These are phyloP conservation scores for Escallonia herrerae DNA, from an alignment of 129 eudicot genomes.

Conservation along the genomic window DNA sequence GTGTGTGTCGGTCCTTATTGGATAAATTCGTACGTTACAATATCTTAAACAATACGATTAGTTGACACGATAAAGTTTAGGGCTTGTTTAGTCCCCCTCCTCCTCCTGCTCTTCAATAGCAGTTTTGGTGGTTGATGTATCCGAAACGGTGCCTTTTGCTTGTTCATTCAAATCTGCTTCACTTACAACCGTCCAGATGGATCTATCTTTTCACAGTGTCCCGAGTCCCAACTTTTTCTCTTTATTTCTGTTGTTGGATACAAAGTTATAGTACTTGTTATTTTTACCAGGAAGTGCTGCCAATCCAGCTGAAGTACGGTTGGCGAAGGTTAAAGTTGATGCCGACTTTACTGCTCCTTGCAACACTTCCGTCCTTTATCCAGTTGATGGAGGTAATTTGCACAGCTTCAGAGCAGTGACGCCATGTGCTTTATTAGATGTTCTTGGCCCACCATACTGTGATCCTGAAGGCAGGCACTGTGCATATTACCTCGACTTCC, in stretches of 20 bases:
- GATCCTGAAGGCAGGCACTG: slow-evolving; percentile 85
- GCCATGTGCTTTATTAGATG: slow-evolving; percentile 79
- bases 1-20: too few species aligned
- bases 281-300: slow-evolving; percentile 17
- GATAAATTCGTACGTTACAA: too few species aligned
- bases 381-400: slow-evolving; percentile 85
- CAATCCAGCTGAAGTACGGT: slow-evolving; percentile 22
- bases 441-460: slow-evolving; percentile 80
- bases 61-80: too few species aligned
- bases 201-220: background rate
- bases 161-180: background rate
- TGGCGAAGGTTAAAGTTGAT: slow-evolving; percentile 64
- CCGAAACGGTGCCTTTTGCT: background rate
- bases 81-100: too few species aligned
- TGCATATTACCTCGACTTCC: slow-evolving; percentile 49
- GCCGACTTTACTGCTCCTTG: slow-evolving; percentile 63
- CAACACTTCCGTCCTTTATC: slow-evolving; percentile 59
- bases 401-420: slow-evolving; percentile 78
- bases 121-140: background rate
- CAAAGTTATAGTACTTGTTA: background rate
- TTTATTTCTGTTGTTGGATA: background rate
- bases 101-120: too few species aligned
- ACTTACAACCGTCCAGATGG: background rate
- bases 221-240: background rate
- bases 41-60: too few species aligned